These are phyloP conservation scores for Fusarium sp. DNA, from an alignment of 2,329 filamentous ascomycete species.

Conservation along the genomic window DNA sequence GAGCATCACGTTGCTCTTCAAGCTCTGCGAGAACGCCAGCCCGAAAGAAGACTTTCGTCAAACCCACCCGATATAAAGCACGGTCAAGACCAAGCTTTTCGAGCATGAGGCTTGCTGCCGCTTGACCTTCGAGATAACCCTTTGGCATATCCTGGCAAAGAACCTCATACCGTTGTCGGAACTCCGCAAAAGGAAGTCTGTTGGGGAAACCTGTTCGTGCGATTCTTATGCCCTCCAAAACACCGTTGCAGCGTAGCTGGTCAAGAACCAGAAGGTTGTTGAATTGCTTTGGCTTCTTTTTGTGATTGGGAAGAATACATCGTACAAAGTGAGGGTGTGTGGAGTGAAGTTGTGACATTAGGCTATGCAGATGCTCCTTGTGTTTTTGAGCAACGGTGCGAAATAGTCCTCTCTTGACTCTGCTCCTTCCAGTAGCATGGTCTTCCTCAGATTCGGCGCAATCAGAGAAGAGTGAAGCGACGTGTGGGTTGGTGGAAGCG, in stretches of 20 bases:
- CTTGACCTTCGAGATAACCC: slow-evolving; percentile 90
- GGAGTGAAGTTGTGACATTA: slow-evolving; percentile 94
- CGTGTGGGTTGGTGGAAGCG: slow-evolving; percentile 81
- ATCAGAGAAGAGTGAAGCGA: slow-evolving; percentile 87
- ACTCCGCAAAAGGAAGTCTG: slow-evolving; percentile 89
- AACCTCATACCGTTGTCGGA: slow-evolving; percentile 95
- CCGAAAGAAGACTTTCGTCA: slow-evolving; percentile 98
- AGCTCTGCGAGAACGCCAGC: slow-evolving; percentile 95
- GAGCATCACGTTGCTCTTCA: slow-evolving; percentile 91
- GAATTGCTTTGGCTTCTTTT: slow-evolving; percentile 94
- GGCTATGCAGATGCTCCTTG: slow-evolving; percentile 96
- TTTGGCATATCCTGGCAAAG: slow-evolving; percentile 89
- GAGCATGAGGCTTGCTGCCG: slow-evolving; percentile 85
- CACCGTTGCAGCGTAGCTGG: slow-evolving; percentile 98
- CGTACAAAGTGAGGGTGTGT: slow-evolving; percentile 98
- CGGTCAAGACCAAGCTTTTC: slow-evolving; percentile 88
- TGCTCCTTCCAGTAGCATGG: slow-evolving; percentile 71
- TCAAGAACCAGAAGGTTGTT: slow-evolving; percentile 93
- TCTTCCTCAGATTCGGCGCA: slow-evolving; percentile 87
- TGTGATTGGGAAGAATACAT: slow-evolving; percentile 97
- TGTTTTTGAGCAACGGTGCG: slow-evolving; percentile 95
- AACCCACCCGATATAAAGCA: slow-evolving; percentile 88
- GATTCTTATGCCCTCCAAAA: slow-evolving; percentile 97
- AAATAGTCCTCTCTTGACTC: slow-evolving; percentile 97
- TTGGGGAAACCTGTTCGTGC: slow-evolving; percentile 97